These are phyloP conservation scores for Pleurotus sapidus DNA, from an alignment of 768 basidiomycete genomes.

Conservation along the genomic window DNA sequence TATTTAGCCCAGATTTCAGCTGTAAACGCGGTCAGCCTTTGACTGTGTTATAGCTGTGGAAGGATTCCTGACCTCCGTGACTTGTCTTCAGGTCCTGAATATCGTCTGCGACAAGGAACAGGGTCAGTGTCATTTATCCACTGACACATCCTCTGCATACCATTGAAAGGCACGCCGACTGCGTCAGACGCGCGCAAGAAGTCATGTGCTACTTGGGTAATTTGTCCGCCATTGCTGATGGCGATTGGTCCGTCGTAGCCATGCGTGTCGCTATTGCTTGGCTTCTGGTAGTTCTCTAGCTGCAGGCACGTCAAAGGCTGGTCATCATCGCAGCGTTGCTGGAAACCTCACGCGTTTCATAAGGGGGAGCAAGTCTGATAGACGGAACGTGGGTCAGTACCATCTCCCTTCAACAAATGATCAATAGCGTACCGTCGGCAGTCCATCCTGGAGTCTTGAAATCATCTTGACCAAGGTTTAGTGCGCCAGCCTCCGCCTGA, in stretches of 20 bases:
- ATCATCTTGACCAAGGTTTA: constrained; percentile 41
- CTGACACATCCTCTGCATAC: constrained; percentile 30
- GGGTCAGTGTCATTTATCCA: neutral
- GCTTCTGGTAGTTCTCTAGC: constrained; percentile 79
- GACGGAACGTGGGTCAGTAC: no score
- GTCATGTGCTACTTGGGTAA: constrained; percentile 64
- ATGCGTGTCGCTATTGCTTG: constrained; percentile 61
- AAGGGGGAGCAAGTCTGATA: constrained; percentile 60
- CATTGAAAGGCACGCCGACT: constrained; percentile 62
- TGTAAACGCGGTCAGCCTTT: constrained; percentile 33
- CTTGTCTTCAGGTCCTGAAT: constrained; percentile 41
- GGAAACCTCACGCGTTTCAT: constrained; percentile 57
- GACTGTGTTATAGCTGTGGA: constrained; percentile 29
- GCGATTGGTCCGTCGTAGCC: constrained; percentile 75
- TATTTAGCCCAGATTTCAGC: constrained; percentile 77
- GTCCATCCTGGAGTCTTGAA: constrained; percentile 73
- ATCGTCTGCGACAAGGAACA: constrained; percentile 41
- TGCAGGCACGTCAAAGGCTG: constrained; percentile 16
- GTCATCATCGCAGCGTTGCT: neutral
- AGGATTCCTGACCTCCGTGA: neutral
- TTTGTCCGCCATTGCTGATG: constrained; percentile 66
- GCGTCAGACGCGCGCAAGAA: constrained; percentile 64
- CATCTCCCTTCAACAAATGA: neutral
- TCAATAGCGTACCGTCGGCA: constrained; percentile 42
- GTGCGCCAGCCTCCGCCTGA: neutral